Base-by-base conservation (phyloP, 176 grass and related monocot genomes). In the Paspalum vaginatum region DNA sequence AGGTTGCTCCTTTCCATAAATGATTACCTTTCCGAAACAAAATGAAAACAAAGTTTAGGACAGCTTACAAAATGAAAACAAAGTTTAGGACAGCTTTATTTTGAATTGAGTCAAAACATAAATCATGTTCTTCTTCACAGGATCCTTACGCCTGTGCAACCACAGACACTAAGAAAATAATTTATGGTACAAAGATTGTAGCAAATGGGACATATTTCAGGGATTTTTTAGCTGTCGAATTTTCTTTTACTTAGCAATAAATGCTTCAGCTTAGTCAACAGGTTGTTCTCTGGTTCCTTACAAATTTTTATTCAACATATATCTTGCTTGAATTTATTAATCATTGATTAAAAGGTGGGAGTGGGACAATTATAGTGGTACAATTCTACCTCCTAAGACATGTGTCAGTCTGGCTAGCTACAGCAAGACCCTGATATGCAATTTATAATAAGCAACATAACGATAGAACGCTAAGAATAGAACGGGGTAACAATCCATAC, bases 1-100 rank as follows among this genome's bases (percentile, higher is more conserved):
- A 32, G 84, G 88, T 20, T 78, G 73, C 39, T 87, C 88, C 77
- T 62, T 90, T 74, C 84, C 88, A 58, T 83, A 90, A 73, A 90
- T 56, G 57, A 90, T 76, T 57, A 90, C 77, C 81, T 90, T 90
- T 45, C 43, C 32, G 32, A 71, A 82, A 0, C 10, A 71, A 26
- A 49, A 64, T 3, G 15, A 58, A 77, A 82, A 17, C 6, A 79
- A 40, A 51, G 20, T 65, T 82, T 43, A 77, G 48, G 27, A 78
- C 17, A 54, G 59, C 18, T 4, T 32, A 0, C 10, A 71, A 26
- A 49, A 64, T 3, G 15, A 58, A 77, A 82, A 17, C 6, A 79
- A 40, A 51, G 20, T 65, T 82, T 43, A 77, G 48, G 27, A 78
- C 17, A 54, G 59, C 18, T 4, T 32, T 64, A 32, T 73, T 61